Conservation (phyloP, 805 yeast species). For the Kuraishia hungarica region DNA sequence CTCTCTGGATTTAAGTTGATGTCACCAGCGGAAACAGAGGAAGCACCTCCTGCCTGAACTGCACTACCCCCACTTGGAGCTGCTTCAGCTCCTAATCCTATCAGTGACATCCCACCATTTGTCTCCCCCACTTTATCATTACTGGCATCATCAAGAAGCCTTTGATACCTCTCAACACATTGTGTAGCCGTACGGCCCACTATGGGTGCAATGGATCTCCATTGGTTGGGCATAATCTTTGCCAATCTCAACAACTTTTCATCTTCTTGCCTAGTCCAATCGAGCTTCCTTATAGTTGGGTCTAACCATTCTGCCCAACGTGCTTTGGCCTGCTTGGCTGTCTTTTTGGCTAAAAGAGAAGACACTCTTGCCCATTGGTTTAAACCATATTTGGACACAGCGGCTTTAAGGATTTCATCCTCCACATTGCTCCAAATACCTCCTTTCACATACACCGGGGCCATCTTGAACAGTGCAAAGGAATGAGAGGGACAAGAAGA, state of each 20-base stretch:
- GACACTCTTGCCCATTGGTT: slow-evolving; percentile 94
- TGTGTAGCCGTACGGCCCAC: slow-evolving; percentile 82
- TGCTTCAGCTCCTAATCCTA: slow-evolving; percentile 40
- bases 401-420: slow-evolving; percentile 85
- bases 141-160: slow-evolving; percentile 46
- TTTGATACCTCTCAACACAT: slow-evolving; percentile 79
- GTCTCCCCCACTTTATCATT: slow-evolving; percentile 4
- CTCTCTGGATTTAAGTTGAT: slow-evolving; percentile 69
- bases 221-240: slow-evolving; percentile 76
- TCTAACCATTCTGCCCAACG: slow-evolving; percentile 87
- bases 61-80: slow-evolving; percentile 22
- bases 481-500: too few relatives aligned
- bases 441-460: slow-evolving; percentile 72
- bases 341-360: slow-evolving; percentile 73
- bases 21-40: too few relatives aligned
- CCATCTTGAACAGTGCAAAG: slow-evolving; percentile 23
- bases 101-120: slow-evolving; percentile 4
- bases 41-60: too few relatives aligned
- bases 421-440: slow-evolving; percentile 84
- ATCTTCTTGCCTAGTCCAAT: slow-evolving; percentile 77
- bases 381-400: slow-evolving; percentile 86
- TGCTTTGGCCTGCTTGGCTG: slow-evolving; percentile 87
- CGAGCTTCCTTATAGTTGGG: slow-evolving; percentile 55
- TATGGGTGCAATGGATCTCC: slow-evolving; percentile 83
- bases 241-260: slow-evolving; percentile 58